These are phyloP conservation scores for Coemansia sp. DNA, from an alignment of 192 early-diverging fungal genomes.

Conservation along the genomic window DNA sequence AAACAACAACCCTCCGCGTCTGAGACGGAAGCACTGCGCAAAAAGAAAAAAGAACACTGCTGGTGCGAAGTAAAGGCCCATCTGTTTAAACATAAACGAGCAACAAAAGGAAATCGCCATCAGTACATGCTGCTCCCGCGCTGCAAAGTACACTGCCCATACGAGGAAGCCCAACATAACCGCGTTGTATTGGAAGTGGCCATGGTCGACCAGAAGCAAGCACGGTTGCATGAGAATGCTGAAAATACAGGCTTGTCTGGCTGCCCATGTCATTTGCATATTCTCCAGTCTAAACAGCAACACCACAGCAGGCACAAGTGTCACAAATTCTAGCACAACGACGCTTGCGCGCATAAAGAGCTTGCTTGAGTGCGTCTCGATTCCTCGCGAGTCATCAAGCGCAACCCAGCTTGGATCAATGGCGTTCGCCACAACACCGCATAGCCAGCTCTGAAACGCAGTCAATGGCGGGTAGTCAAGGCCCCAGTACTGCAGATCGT, in stretches of 20 bases:
- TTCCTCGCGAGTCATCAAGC: conserved; percentile 80
- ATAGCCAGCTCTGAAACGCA: conserved; percentile 87
- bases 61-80: conserved; percentile 92
- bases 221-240: conserved; percentile 80
- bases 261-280: conserved; percentile 16
- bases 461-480: conserved; percentile 97
- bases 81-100: conserved; percentile 91
- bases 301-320: conserved; percentile 78
- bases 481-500: conserved; percentile 89
- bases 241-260: conserved; percentile 52
- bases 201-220: conserved; percentile 91
- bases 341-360: conserved; percentile 91
- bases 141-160: conserved; percentile 70
- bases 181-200: conserved; percentile 97
- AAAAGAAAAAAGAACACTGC: conserved; percentile 89
- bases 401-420: conserved; percentile 86
- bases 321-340: conserved; percentile 66
- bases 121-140: conserved; percentile 60
- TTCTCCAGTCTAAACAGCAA: conserved; percentile 56
- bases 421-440: conserved; percentile 69
- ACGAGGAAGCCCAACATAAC: conserved; percentile 93
- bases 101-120: conserved; percentile 82
- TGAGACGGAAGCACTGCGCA: conserved; percentile 62
- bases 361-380: conserved; percentile 70
- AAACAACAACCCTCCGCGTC: conserved; percentile 45